Conservation (phyloP, 768 basidiomycete genomes). For the Erythrobasidium yunnanense region DNA sequence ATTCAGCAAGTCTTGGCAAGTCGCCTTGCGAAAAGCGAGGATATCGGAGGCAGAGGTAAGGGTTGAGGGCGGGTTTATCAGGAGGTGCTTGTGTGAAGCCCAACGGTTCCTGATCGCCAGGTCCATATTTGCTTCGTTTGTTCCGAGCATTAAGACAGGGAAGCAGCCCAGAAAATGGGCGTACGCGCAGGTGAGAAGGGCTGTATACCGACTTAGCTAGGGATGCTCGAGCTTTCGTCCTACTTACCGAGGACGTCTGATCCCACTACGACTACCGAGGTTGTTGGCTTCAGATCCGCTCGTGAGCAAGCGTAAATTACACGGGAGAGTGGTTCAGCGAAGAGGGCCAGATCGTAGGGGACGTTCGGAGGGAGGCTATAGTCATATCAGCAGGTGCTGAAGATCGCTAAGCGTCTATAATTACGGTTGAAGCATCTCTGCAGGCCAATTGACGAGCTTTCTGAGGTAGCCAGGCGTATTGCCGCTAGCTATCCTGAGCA, state of each 20-base stretch:
- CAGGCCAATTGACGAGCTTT: conserved; percentile 11
- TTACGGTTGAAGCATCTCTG: conserved; percentile 7
- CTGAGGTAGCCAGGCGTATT: conserved; percentile 8
- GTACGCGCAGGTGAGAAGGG: conserved; percentile 5
- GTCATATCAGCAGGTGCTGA: neutral
- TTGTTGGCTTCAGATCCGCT: conserved; percentile 4
- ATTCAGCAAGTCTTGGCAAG: neutral
- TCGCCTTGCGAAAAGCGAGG: neutral
- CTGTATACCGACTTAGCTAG: no score
- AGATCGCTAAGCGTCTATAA: neutral
- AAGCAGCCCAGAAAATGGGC: conserved; percentile 1
- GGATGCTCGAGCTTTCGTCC: no score
- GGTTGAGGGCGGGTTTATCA: neutral
- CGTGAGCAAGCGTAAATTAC: neutral
- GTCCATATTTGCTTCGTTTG: neutral
- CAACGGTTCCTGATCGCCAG: neutral
- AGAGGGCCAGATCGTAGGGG: neutral
- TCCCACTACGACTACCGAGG: neutral
- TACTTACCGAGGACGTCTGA: neutral
- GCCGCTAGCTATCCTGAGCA: neutral
- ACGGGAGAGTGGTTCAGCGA: conserved; percentile 2
- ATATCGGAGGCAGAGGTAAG: neutral
- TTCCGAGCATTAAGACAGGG: conserved; percentile 5
- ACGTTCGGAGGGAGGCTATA: conserved; percentile 8
- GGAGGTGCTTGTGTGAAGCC: neutral